phyloP scores from a whole-genome alignment of 2,329 filamentous ascomycete genomes.

The Paecilomyces fulvus region DNA sequence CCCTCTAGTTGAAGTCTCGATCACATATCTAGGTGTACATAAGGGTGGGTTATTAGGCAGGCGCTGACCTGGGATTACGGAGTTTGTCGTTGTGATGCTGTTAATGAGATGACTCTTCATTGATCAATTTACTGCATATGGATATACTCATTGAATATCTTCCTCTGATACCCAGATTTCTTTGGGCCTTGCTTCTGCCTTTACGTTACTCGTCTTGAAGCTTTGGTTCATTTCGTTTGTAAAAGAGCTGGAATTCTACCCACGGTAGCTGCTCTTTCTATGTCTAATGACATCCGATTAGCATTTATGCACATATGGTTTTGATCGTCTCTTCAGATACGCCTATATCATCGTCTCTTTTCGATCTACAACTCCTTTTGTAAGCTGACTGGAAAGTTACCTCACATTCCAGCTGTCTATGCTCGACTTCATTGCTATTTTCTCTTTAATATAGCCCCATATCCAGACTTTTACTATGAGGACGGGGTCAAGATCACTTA shows the following conservation, averaged over 20 bases:
- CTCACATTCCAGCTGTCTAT: too few species aligned
- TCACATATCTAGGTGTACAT: background rate
- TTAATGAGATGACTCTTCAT: background rate
- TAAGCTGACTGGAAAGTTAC: too few species aligned
- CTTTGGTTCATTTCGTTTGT: background rate
- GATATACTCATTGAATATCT: background rate
- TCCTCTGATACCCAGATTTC: background rate
- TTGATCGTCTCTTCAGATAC: too few species aligned
- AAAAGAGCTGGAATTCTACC: background rate
- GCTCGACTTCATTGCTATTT: background rate
- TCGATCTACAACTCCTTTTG: too few species aligned
- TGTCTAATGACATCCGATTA: background rate
- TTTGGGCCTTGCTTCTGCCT: background rate
- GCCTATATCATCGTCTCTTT: too few species aligned
- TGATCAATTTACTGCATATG: background rate
- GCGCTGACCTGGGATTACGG: background rate
- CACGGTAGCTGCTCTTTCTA: background rate
- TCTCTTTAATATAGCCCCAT: background rate
- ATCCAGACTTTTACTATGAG: background rate
- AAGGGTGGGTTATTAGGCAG: background rate
- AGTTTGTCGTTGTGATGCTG: background rate
- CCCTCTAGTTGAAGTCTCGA: slow-evolving; percentile 15
- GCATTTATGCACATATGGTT: too few species aligned
- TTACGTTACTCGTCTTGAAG: background rate
- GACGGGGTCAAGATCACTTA: background rate